Base-by-base conservation (phyloP, 75 land plant genomes). In the Selaginella tamariscina region DNA sequence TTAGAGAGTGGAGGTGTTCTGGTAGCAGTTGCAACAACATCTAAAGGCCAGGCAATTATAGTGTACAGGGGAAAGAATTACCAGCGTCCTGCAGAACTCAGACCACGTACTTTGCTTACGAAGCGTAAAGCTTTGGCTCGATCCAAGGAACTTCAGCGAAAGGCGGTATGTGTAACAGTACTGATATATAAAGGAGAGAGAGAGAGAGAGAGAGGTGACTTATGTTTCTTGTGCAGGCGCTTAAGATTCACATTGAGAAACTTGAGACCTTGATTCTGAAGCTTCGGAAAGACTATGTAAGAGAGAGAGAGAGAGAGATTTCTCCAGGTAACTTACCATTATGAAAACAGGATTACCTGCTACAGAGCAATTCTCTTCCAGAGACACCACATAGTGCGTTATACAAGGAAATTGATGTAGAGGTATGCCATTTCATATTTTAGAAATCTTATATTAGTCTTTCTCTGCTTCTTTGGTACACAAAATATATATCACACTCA, bases 61-160 rank as follows among this genome's bases (percentile, higher is more conserved):
- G 80, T 81, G 33, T 88, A 88, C 56, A 85, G 88, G 31, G 92
- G 92, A 24, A 88, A 88, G 78, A 88, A 88, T 68, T 88, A 88
- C 69, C 72, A 73, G 24, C 78, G 94, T 2, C 94, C 94, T 1
- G 67, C 81, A 33, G 72, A 57, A 74, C 27, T 89, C 21, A 81
- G 89, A 75, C 94, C 94, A 24, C 70, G 80, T 67, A 89, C 84
- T 71, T 80, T 89, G 22, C 68, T 89, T 24, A 89, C 81, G 0
- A 89, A 89, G 69, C 80, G 84, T 68, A 82, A 87, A 39, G 94
- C 94, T 65, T 68, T 86, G 24, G 83, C 83, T 65, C 81, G 85
- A 15, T 75, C 85, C 29, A 76, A 86, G 59, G 94, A 85, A 72
- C 72, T 82, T 69, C 94, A 89, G 33, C 87, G 90, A 1, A 79